Conservation (phyloP, 225 moss, liverwort and hornwort genomes). For the Asterella californica region DNA sequence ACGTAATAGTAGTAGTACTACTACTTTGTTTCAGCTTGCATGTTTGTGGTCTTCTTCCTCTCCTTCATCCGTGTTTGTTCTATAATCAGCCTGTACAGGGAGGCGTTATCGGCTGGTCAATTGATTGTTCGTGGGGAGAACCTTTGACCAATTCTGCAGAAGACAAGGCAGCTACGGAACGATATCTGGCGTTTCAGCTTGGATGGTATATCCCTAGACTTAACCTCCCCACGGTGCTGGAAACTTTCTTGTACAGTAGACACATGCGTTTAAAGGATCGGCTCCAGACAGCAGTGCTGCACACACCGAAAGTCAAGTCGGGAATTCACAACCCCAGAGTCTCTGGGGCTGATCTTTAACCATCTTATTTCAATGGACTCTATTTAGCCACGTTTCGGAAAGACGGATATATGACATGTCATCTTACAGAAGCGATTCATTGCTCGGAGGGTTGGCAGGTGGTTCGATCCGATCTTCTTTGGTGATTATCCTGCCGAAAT, state of each 20-base stretch:
- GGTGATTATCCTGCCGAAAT: conserved; percentile 85
- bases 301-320: neutral
- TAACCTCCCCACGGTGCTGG: neutral
- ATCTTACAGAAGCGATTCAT: neutral
- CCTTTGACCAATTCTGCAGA: conserved; percentile 57
- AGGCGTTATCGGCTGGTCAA: conserved; percentile 63
- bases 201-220: conserved; percentile 54
- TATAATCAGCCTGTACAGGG: conserved; percentile 59
- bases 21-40: neutral
- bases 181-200: conserved; percentile 53
- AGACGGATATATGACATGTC: neutral
- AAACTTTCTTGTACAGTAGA: too few species aligned
- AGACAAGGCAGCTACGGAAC: conserved; percentile 67
- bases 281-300: neutral
- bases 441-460: conserved; percentile 42
- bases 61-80: neutral
- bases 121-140: conserved; percentile 82
- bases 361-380: neutral
- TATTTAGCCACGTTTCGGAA: neutral
- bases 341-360: neutral
- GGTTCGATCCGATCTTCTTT: conserved; percentile 70
- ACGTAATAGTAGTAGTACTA: too few species aligned
- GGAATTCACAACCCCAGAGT: neutral
- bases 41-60: neutral
- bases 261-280: neutral